Conservation (phyloP, 768 basidiomycete species). For the Suillus subaureus region DNA sequence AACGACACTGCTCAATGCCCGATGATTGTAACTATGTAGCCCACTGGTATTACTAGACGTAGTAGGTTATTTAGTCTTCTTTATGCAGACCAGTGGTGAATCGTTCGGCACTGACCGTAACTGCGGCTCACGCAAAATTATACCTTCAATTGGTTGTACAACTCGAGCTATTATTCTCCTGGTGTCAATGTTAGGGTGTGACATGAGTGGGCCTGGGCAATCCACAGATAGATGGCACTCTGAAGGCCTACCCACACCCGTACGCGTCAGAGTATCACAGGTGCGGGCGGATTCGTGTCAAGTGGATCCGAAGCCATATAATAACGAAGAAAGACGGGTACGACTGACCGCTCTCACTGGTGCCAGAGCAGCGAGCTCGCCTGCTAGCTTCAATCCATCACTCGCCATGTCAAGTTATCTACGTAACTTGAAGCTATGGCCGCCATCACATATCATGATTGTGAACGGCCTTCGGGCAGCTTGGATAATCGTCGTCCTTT, state of each 20-base stretch:
- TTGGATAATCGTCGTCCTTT: constrained; percentile 68
- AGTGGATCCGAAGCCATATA: too few species aligned
- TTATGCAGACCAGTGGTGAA: not conserved
- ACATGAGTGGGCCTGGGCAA: too few species aligned
- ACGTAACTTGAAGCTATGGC: not conserved
- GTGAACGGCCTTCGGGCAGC: constrained; percentile 51
- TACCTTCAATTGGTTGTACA: not conserved
- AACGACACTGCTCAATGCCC: too few species aligned
- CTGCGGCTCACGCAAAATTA: not conserved
- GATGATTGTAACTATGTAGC: not conserved
- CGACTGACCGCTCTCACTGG: not conserved
- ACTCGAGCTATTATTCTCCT: too few species aligned
- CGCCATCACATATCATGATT: constrained; percentile 26
- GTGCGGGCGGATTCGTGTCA: too few species aligned
- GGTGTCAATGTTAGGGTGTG: too few species aligned
- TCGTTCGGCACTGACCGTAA: not conserved
- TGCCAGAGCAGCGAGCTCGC: not conserved
- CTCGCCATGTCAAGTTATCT: not conserved
- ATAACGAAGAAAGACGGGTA: not conserved
- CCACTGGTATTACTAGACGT: not conserved
- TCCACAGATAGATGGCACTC: too few species aligned
- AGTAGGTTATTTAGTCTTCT: not conserved
- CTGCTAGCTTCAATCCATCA: not conserved
- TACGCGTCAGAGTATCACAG: too few species aligned
- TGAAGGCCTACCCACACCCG: too few species aligned